Evolutionary conservation across 2,329 filamentous ascomycete genomes (phyloP), one percentile per base, ranked within the genome.

Genomic region (Berkeleyomyces rouxiae): DNA sequence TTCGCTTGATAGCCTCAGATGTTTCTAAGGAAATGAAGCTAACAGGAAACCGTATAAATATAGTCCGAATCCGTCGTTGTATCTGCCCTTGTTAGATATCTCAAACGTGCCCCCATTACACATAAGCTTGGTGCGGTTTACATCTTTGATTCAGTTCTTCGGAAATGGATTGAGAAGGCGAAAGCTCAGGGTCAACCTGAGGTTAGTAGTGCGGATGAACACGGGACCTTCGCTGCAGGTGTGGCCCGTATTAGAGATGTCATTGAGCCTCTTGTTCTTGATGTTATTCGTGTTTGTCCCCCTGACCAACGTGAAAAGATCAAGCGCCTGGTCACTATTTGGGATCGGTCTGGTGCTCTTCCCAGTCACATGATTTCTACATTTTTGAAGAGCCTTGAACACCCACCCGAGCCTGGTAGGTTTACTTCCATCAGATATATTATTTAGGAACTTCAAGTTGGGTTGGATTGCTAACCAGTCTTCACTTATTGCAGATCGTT

Each of bases 101-200:
- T 97, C 81, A 96, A 95, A 76, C 95, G 93, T 76, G 86, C 91
- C 68, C 89, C 90, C 65, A 84, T 84, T 73, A 95, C 90, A 73
- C 92, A 99, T 82, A 99, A 99, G 78, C 82, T 99, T 75, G 93
- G 93, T 77, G 91, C 96, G 72, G 86, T 99, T 77, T 99, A 99
- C 85, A 91, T 97, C 77, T 89, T 99, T 91, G 93, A 99, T 82
- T 96, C 92, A 79, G 91, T 99, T 82, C 92, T 91, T 74, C 90
- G 93, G 76, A 92, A 95, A 79, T 99, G 93, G 92, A 85, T 96
- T 79, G 92, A 97, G 74, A 88, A 90, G 76, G 92, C 93, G 71
- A 93, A 91, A 76, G 82, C 85, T 71, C 82, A 87, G 68, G 88
- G 88, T 70, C 91, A 97, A 73, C 76, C 86, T 71, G 83, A 90